These are phyloP conservation scores for Trichosporon inkin DNA, from an alignment of 1,284 basidiomycete genomes.

Conservation along the genomic window DNA sequence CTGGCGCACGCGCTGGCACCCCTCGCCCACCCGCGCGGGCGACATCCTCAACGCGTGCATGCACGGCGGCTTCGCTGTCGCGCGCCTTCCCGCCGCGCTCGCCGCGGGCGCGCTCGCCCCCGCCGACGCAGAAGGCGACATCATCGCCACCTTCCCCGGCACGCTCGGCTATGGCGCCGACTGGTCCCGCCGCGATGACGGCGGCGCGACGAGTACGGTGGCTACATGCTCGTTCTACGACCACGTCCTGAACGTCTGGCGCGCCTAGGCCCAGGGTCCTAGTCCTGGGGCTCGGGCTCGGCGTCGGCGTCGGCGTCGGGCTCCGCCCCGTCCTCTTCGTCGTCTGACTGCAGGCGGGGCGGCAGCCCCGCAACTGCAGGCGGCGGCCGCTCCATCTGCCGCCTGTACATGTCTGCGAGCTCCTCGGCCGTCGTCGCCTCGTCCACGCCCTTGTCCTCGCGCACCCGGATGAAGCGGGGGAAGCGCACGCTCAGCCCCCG, in stretches of 20 bases:
- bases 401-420: conserved; percentile 64
- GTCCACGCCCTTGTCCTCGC: conserved; percentile 57
- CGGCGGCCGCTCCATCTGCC: conserved; percentile 53
- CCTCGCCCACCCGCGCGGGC: conserved; percentile 57
- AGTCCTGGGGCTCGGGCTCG: no score
- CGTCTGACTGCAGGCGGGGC: conserved; percentile 7
- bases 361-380: background rate
- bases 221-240: conserved; percentile 98
- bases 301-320: conserved; percentile 39
- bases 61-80: conserved; percentile 92
- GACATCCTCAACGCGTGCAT: conserved; percentile 89
- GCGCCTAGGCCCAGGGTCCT: conserved; percentile 51
- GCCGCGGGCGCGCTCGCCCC: conserved; percentile 8
- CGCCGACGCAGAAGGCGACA: conserved; percentile 20
- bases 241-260: conserved; percentile 77
- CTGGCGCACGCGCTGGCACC: conserved; percentile 97
- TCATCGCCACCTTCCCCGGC: conserved; percentile 67
- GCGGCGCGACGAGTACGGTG: conserved; percentile 56
- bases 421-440: conserved; percentile 56
- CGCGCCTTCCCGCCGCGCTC: conserved; percentile 53
- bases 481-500: conserved; percentile 67
- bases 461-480: conserved; percentile 54
- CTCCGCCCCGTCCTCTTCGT: conserved; percentile 33
- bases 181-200: conserved; percentile 63
- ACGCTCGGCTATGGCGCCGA: conserved; percentile 93